Conservation (phyloP, 257 asterid species). For the Solanum stenotomum region DNA sequence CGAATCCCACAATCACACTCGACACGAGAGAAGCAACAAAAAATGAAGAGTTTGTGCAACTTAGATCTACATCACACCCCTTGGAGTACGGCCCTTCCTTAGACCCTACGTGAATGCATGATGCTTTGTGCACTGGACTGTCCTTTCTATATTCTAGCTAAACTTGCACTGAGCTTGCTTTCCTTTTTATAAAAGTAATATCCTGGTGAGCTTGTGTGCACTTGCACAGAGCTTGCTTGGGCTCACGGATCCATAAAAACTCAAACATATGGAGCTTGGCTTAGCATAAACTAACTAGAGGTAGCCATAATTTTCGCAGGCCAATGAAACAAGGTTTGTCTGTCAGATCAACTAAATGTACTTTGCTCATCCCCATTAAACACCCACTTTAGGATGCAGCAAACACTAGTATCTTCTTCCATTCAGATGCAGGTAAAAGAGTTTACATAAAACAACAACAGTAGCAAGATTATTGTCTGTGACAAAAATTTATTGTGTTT, state of each 20-base stretch:
- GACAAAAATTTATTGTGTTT: neutral
- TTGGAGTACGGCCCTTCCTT: neutral
- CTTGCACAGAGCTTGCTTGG: neutral
- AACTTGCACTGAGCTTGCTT: neutral
- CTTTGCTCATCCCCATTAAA: neutral
- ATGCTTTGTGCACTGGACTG: neutral
- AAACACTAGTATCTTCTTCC: neutral
- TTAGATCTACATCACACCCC: neutral
- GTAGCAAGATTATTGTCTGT: neutral
- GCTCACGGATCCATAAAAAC: neutral
- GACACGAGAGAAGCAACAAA: neutral
- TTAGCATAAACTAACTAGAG: neutral
- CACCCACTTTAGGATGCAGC: neutral
- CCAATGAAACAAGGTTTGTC: neutral
- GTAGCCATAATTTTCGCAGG: neutral
- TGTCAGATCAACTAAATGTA: neutral
- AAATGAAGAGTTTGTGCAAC: neutral
- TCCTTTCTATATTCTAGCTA: neutral
- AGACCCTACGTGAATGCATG: neutral
- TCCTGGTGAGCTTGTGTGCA: neutral
- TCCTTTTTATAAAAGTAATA: neutral
- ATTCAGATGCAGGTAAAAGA: neutral
- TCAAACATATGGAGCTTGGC: neutral
- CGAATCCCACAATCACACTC: neutral
- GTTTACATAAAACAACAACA: neutral